phyloP scores from a whole-genome alignment of 2,329 filamentous ascomycete genomes.

The Colletotrichum siamense region DNA sequence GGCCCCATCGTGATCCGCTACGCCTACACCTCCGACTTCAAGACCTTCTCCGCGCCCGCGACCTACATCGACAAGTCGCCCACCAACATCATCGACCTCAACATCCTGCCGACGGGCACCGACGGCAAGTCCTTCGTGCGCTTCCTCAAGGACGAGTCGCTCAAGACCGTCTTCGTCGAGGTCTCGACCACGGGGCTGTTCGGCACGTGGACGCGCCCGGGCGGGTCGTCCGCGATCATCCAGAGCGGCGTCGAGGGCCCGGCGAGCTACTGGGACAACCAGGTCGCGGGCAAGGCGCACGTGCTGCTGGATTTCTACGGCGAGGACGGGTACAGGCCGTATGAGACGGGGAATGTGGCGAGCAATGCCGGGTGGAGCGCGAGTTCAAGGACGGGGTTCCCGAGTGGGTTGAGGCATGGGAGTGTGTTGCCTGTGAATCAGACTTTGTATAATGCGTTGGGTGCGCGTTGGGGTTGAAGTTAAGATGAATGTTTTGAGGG shows the following conservation, averaged over 20 bases:
- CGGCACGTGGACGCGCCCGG: constrained; percentile 56
- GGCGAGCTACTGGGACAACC: constrained; percentile 49
- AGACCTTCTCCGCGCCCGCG: constrained; percentile 53
- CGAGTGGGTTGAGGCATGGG: constrained; percentile 55
- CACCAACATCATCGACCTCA: constrained; percentile 58
- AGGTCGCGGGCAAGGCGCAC: constrained; percentile 42
- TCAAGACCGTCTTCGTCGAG: constrained; percentile 57
- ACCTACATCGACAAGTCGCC: constrained; percentile 55
- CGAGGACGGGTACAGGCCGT: constrained; percentile 54
- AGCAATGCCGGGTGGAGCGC: constrained; percentile 50
- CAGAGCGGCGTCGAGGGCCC: constrained; percentile 48
- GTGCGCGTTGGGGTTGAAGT: neutral
- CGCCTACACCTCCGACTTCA: constrained; percentile 60
- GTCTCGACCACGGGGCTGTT: constrained; percentile 53
- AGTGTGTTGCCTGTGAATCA: constrained; percentile 53
- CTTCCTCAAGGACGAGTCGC: constrained; percentile 61
- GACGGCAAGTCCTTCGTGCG: constrained; percentile 49
- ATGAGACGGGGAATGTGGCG: constrained; percentile 47
- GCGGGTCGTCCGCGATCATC: constrained; percentile 47
- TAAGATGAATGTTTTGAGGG: too few relatives aligned
- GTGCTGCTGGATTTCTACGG: constrained; percentile 56
- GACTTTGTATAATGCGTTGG: constrained; percentile 42
- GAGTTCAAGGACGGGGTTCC: constrained; percentile 46
- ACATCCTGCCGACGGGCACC: constrained; percentile 42
- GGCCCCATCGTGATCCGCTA: constrained; percentile 55